A percentile compares a stretch with the other conserved stretches of the same genome.
Conservation (phyloP, 129 eudicot genomes). For the Pulicaria dysenterica region DNA sequence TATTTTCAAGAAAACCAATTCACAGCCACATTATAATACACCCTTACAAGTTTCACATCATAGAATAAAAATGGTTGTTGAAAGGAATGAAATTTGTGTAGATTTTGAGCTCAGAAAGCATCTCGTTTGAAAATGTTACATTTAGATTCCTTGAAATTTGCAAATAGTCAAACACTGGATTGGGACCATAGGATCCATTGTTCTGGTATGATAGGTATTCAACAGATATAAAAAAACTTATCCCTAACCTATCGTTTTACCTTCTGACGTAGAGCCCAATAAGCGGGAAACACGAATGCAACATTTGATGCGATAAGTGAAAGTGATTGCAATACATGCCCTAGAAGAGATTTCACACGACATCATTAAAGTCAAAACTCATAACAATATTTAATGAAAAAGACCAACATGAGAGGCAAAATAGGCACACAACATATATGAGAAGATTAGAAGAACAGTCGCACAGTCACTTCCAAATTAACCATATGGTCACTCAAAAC, state of each 20-base stretch:
- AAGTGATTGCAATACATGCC: slow-evolving; percentile 75
- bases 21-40: background rate
- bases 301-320: slow-evolving; percentile 86
- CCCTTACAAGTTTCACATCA: background rate
- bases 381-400: slow-evolving; percentile 7
- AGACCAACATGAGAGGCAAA: background rate
- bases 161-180: background rate
- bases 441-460: background rate
- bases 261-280: slow-evolving; percentile 87
- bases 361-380: background rate
- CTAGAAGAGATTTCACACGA: slow-evolving; percentile 43
- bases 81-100: background rate
- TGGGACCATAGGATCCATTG: background rate
- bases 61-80: background rate
- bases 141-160: background rate
- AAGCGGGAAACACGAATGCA: slow-evolving; percentile 87
- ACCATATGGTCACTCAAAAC: background rate
- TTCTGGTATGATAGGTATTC: background rate
- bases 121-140: slow-evolving; percentile 7
- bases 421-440: slow-evolving; percentile 3
- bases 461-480: background rate
- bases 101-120: slow-evolving; percentile 3
- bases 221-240: background rate
- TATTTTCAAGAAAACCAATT: background rate
- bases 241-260: slow-evolving; percentile 33